Evolutionary conservation across 106 monocot species (phyloP).

Genomic region (Apostasia ramifera): DNA sequence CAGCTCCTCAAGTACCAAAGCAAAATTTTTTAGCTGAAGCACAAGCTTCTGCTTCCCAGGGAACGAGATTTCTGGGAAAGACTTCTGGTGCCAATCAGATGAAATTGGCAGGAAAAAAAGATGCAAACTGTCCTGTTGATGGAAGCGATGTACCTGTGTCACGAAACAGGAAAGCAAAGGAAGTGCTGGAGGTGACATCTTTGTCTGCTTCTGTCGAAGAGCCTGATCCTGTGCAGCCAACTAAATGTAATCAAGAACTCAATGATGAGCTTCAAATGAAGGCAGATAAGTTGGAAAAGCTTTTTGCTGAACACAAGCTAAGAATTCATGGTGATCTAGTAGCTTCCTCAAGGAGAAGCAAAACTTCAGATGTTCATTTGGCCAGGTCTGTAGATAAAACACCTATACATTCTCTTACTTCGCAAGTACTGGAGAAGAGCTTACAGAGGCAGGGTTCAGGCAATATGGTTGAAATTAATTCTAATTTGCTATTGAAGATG

Average conservation of each 20-base stretch:
- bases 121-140: constrained; percentile 9
- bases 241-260: constrained; percentile 64
- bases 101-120: constrained; percentile 20
- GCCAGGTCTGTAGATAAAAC: constrained; percentile 20
- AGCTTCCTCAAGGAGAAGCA: constrained; percentile 43
- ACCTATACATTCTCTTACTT: constrained; percentile 6
- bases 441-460: constrained; percentile 18
- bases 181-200: constrained; percentile 11
- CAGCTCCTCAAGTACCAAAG: constrained; percentile 11
- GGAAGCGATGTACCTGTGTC: constrained; percentile 4
- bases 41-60: constrained; percentile 12
- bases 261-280: constrained; percentile 80
- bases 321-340: constrained; percentile 42
- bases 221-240: constrained; percentile 24
- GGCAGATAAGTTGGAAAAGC: constrained; percentile 86
- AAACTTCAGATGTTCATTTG: constrained; percentile 22
- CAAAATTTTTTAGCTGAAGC: constrained; percentile 11
- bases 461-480: constrained; percentile 27
- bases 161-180: constrained; percentile 24
- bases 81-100: constrained; percentile 21
- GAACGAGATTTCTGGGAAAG: constrained; percentile 22
- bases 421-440: constrained; percentile 6
- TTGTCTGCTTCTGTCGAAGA: constrained; percentile 15
- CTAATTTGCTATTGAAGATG: constrained; percentile 35
- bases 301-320: constrained; percentile 84